Conservation (phyloP, 2,329 filamentous ascomycete species). For the Sporothrix globosa region DNA sequence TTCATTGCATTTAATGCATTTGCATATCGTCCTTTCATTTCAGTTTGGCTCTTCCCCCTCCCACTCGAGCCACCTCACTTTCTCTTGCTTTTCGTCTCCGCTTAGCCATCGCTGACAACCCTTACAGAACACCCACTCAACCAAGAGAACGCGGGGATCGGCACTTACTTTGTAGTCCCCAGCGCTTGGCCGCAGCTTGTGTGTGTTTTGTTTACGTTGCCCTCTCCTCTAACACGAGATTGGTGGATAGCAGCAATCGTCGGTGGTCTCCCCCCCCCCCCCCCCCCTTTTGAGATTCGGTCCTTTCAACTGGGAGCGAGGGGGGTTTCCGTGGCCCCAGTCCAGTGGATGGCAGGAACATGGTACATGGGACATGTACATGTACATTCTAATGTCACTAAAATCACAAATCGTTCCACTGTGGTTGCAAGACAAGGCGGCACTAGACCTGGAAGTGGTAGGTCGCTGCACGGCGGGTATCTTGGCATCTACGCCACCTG, state of each 20-base stretch:
- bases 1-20: not conserved
- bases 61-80: not conserved
- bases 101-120: slow-evolving; percentile 1
- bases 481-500: slow-evolving; percentile 27
- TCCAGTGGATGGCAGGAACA: not conserved
- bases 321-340: too few relatives aligned
- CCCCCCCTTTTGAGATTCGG: slow-evolving; percentile 3
- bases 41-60: not conserved
- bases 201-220: not conserved
- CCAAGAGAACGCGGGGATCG: slow-evolving; percentile 18
- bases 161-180: not conserved
- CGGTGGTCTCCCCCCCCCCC: not conserved
- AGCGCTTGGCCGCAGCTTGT: slow-evolving; percentile 6
- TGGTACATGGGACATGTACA: too few relatives aligned
- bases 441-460: slow-evolving; percentile 30
- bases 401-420: not conserved
- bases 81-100: not conserved
- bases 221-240: slow-evolving; percentile 4
- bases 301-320: slow-evolving; percentile 10
- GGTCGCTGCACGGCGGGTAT: slow-evolving; percentile 28
- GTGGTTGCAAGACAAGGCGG: not conserved
- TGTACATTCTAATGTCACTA: not conserved
- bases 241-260: not conserved
- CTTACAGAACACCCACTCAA: not conserved
- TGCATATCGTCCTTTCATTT: not conserved